Percentiles rank a stretch among this genome's conserved stretches.
Conservation (phyloP, 1,284 basidiomycete genomes). For the Trichosporon faecale region DNA sequence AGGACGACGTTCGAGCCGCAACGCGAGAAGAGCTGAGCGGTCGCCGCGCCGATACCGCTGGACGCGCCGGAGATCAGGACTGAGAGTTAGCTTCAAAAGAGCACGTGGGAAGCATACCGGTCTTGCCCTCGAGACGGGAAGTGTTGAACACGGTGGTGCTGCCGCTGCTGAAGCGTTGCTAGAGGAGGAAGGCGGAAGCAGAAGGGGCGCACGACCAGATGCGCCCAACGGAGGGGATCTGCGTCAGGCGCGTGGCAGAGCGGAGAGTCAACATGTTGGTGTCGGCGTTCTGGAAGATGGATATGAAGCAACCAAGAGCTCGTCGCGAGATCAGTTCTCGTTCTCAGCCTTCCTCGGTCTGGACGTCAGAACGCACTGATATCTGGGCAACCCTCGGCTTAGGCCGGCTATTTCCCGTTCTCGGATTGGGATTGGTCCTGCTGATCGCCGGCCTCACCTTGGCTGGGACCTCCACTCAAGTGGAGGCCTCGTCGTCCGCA, state of each 20-base stretch:
- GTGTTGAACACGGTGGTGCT: constrained; percentile 20
- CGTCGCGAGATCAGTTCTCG: neutral
- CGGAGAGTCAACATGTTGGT: neutral
- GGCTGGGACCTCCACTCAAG: neutral
- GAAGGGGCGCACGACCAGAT: neutral
- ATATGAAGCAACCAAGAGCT: neutral
- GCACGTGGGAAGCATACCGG: constrained; percentile 24
- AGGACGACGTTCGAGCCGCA: constrained; percentile 45
- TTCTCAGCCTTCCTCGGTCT: neutral
- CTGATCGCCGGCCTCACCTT: neutral
- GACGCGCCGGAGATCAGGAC: constrained; percentile 49
- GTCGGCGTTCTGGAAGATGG: neutral
- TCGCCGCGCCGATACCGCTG: constrained; percentile 48
- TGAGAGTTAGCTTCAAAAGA: constrained; percentile 17
- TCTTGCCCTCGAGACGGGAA: constrained; percentile 33
- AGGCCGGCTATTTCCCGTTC: neutral
- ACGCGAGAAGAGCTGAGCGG: constrained; percentile 43
- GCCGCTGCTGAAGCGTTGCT: neutral
- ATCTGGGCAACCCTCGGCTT: neutral
- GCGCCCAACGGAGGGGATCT: neutral
- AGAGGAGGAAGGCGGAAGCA: neutral
- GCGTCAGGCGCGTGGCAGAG: neutral
- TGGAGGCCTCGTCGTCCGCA: neutral
- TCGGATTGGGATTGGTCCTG: neutral
- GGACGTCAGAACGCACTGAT: neutral